A percentile compares a stretch with the other conserved stretches of the same genome.
Conservation (phyloP, 2,329 filamentous ascomycete species). For the Tricladium varicosporioides region DNA sequence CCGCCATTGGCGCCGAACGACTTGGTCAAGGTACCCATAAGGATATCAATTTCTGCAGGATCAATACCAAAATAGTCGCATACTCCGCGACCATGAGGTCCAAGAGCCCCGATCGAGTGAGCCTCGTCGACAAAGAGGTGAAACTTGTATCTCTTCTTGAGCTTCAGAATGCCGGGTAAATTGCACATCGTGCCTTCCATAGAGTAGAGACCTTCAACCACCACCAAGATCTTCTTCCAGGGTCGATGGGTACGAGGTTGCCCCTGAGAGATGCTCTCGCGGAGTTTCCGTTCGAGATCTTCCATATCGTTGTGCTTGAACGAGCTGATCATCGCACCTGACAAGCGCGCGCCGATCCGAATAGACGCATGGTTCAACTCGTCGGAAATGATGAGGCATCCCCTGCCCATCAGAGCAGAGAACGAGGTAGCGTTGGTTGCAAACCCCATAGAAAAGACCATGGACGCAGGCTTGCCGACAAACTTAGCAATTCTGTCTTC, state of each 20-base stretch:
- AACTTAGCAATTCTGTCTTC: slow-evolving; percentile 88
- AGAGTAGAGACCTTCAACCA: slow-evolving; percentile 95
- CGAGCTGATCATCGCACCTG: slow-evolving; percentile 89
- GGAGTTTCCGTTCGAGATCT: slow-evolving; percentile 79
- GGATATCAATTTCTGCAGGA: slow-evolving; percentile 82
- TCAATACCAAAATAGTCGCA: slow-evolving; percentile 97
- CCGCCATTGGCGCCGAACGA: slow-evolving; percentile 98
- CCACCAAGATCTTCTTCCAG: slow-evolving; percentile 98
- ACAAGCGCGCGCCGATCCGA: slow-evolving; percentile 88
- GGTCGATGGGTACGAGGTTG: slow-evolving; percentile 97
- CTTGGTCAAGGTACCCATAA: slow-evolving; percentile 98
- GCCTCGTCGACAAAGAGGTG: slow-evolving; percentile 94
- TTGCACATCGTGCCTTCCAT: slow-evolving; percentile 99
- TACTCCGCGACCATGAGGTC: slow-evolving; percentile 83
- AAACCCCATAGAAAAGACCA: slow-evolving; percentile 99
- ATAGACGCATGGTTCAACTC: slow-evolving; percentile 98
- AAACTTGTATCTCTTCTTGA: slow-evolving; percentile 98
- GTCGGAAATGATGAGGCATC: slow-evolving; percentile 91
- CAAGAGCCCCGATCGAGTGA: slow-evolving; percentile 91
- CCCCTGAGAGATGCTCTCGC: slow-evolving; percentile 92
- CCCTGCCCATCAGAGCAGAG: slow-evolving; percentile 87
- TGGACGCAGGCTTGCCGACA: slow-evolving; percentile 89
- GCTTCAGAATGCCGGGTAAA: slow-evolving; percentile 78
- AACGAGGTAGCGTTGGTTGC: slow-evolving; percentile 93
- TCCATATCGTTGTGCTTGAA: slow-evolving; percentile 98